Evolutionary conservation across 1,139 yeast genomes (phyloP), one percentile per base, ranked within the genome.

Genomic region (Yamadazyma trypodendri): DNA sequence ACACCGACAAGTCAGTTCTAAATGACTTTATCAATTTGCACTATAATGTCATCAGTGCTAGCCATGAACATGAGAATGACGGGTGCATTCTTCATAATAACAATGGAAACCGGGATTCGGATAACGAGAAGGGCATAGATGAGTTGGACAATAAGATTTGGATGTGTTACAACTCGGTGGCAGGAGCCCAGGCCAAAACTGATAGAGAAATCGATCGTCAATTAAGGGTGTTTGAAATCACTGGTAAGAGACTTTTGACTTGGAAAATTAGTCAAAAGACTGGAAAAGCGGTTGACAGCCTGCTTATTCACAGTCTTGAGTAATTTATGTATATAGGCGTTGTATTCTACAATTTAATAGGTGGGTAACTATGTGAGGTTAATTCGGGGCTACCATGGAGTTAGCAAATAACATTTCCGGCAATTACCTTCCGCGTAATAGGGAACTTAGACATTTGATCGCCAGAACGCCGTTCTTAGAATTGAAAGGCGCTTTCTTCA

Each of bases 11-110:
- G 11, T 60, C 63, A 32, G 56, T 64, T 34, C 56, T 61, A 35
- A 62, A 62, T 32, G 76, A 70, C 46, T 60, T 70, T 23, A 50
- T 61, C 24, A 56, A 56, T 37, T 58, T 67, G 38, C 67, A 68
- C 6, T 69, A 69, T 48, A 55, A 65, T 31, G 79, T 65, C 0
- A 64, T 75, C 11, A 64, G 75, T 12, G 80, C 75, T 18, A 80
- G 81, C 6, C 76, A 74, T 44, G 81, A 77, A 45, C 80, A 75
- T 49, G 75, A 68, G 31, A 77, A 76, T 50, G 81, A 76, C 45
- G 78, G 78, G 11, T 77, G 81, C 48, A 54, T 74, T 20, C 37
- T 58, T 15, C 55, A 58, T 37, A 54, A 55, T 25, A 37, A 40
- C 4, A 32, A 34, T 3, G 44, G 48, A 17, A 32, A 30, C 22